A percentile compares a stretch with the other conserved stretches of the same genome.
phyloP scores from a whole-genome alignment of 2,329 filamentous ascomycete species.

The Trichoderma cornu-damae region DNA sequence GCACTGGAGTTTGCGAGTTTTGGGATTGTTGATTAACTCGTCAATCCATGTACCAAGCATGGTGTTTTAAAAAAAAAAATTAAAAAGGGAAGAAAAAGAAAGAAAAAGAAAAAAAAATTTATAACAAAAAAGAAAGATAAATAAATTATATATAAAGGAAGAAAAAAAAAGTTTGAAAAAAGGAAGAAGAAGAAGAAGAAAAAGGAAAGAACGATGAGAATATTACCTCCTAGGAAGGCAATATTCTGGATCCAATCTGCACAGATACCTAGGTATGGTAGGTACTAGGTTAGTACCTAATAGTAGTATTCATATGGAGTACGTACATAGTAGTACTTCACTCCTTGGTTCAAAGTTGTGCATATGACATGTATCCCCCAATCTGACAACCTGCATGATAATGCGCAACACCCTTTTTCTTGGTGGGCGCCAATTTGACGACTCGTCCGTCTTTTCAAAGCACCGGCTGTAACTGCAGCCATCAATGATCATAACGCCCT shows the following conservation, averaged over 20 bases:
- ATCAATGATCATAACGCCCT: background rate
- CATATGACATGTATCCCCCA: slow-evolving; percentile 1
- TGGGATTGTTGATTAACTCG: background rate
- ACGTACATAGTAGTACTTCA: no score
- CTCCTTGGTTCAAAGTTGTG: no score
- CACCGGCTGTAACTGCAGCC: background rate
- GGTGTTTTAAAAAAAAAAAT: no score
- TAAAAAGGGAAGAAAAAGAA: no score
- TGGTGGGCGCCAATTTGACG: no score
- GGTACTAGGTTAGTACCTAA: background rate
- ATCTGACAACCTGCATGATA: background rate
- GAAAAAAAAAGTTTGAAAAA: no score
- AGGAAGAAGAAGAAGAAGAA: no score
- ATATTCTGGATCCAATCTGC: no score
- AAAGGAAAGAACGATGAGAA: background rate
- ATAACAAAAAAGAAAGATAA: background rate
- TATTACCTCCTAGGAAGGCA: no score
- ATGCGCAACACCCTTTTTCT: background rate
- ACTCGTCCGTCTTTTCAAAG: no score
- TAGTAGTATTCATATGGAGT: background rate
- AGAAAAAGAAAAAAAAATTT: no score
- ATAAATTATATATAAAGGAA: no score
- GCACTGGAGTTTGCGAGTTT: background rate
- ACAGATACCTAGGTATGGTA: background rate
- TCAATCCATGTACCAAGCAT: background rate